Conservation (phyloP, 495 filamentous ascomycete species). For the Lepraria neglecta region DNA sequence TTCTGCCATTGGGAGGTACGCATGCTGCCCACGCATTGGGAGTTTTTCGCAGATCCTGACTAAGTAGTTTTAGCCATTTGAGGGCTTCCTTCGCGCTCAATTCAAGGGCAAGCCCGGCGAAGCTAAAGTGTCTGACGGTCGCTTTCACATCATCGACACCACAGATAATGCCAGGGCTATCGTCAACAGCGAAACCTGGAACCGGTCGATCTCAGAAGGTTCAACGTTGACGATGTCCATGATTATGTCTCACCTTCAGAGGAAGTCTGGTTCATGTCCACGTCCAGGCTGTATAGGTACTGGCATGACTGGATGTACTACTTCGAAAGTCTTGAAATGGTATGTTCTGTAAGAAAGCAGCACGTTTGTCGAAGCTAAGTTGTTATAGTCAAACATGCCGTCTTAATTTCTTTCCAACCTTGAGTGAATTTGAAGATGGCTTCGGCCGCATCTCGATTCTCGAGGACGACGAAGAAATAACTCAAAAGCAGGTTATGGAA, state of each 20-base stretch:
- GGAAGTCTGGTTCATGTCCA: slow-evolving; percentile 22
- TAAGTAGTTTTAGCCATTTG: slow-evolving; percentile 18
- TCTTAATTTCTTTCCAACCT: slow-evolving; percentile 16
- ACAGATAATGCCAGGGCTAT: neutral
- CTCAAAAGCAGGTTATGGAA: slow-evolving; percentile 16
- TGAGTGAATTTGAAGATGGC: neutral
- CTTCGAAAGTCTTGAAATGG: slow-evolving; percentile 4
- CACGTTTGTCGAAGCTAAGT: neutral
- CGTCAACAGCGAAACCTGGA: slow-evolving; percentile 25
- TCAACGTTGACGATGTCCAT: slow-evolving; percentile 27
- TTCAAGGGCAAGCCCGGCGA: slow-evolving; percentile 25
- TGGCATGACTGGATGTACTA: neutral
- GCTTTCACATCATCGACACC: slow-evolving; percentile 24
- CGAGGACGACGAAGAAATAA: slow-evolving; percentile 13
- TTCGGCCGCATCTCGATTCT: neutral
- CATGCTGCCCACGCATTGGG: neutral
- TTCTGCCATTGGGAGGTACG: slow-evolving; percentile 31
- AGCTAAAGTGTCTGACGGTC: slow-evolving; percentile 20
- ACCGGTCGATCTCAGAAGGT: slow-evolving; percentile 20
- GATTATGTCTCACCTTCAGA: slow-evolving; percentile 20
- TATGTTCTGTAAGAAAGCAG: neutral
- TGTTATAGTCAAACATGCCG: slow-evolving; percentile 15
- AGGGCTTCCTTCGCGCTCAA: slow-evolving; percentile 26
- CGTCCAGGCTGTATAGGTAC: slow-evolving; percentile 20
- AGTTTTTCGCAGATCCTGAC: neutral